A percentile compares a stretch with the other conserved stretches of the same genome.
These are phyloP conservation scores for Patellifolia procumbens DNA, from an alignment of 179 eudicot species.

Conservation along the genomic window DNA sequence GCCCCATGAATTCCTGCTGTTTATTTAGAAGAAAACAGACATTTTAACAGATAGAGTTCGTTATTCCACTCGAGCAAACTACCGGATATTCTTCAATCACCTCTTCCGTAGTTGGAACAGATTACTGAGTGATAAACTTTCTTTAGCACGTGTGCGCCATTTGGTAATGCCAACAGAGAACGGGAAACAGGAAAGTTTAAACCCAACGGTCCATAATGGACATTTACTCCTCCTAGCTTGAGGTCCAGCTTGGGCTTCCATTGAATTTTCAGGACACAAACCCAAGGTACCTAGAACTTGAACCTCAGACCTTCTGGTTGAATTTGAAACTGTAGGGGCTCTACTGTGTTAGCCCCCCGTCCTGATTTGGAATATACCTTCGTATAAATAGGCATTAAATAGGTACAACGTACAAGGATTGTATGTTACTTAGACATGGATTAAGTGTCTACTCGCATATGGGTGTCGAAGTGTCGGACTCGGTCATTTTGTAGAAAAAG, in stretches of 20 bases:
- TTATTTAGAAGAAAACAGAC: not conserved
- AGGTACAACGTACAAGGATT: too few relatives aligned
- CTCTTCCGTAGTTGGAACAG: not conserved
- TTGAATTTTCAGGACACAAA: not conserved
- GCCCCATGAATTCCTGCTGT: conserved; percentile 5
- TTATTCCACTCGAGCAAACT: not conserved
- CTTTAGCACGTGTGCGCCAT: not conserved
- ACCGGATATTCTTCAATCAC: not conserved
- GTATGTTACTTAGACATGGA: too few relatives aligned
- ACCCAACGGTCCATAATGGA: not conserved
- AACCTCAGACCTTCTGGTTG: not conserved
- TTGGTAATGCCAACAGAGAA: too few relatives aligned
- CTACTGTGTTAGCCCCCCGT: not conserved
- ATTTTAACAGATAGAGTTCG: not conserved
- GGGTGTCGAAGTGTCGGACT: too few relatives aligned
- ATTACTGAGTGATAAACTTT: not conserved
- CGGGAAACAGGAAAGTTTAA: not conserved
- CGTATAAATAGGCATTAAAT: not conserved
- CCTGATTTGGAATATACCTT: not conserved
- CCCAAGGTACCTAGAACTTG: not conserved
- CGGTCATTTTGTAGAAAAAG: too few relatives aligned
- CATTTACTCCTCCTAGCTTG: not conserved
- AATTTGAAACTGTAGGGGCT: not conserved
- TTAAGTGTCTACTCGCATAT: too few relatives aligned
- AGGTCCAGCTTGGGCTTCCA: not conserved